Percentiles rank a stretch among this genome's conserved stretches.
Evolutionary conservation across 176 grass and related monocot species (phyloP).

Genomic region (Lolium perenne): DNA sequence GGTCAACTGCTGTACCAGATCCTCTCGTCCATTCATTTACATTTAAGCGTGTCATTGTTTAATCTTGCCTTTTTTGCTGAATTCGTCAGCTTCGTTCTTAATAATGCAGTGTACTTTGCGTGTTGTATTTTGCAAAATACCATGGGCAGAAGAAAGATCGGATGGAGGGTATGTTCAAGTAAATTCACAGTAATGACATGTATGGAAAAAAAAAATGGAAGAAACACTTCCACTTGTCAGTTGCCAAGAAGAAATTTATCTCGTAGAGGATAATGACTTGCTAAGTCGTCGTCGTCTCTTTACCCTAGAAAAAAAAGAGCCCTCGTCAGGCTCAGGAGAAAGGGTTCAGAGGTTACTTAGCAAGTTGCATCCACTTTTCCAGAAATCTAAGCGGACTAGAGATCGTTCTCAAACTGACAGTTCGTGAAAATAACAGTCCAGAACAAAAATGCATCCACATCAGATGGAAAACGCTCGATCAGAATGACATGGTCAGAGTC

Average conservation of each 20-base stretch:
- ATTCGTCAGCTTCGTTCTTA: background rate
- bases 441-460: background rate
- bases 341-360: background rate
- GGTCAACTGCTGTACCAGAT: background rate
- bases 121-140: background rate
- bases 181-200: background rate
- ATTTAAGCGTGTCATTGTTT: background rate
- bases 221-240: background rate
- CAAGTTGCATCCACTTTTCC: background rate
- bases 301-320: background rate
- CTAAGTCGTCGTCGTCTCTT: background rate
- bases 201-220: background rate
- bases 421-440: background rate
- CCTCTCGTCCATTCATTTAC: background rate
- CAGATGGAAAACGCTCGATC: background rate
- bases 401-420: background rate
- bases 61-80: background rate
- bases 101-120: background rate
- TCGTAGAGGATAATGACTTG: background rate
- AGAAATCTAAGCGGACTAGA: background rate
- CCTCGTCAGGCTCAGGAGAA: background rate
- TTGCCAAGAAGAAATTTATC: background rate
- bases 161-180: background rate
- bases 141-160: background rate
- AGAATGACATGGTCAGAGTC: constrained; percentile 4